phyloP scores from a whole-genome alignment of 1,284 basidiomycete genomes.

The Sanghuangporus baumii region DNA sequence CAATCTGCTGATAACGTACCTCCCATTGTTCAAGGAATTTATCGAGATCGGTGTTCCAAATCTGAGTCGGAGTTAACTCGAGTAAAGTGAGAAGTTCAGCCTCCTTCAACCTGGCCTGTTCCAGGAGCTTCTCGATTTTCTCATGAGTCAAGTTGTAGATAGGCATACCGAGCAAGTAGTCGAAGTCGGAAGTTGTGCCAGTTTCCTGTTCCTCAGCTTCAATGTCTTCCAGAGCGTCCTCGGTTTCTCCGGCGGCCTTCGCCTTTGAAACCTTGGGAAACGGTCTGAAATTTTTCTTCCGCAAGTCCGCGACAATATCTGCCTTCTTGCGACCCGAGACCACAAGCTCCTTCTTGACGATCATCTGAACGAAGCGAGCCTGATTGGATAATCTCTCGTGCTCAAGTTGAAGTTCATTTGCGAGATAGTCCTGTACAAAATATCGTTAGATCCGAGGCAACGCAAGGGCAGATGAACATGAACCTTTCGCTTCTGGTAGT shows the following conservation, averaged over 20 bases:
- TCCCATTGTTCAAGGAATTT: conserved; percentile 83
- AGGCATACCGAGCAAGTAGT: conserved; percentile 93
- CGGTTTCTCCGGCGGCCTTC: conserved; percentile 67
- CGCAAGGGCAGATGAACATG: conserved; percentile 17
- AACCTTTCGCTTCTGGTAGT: conserved; percentile 94
- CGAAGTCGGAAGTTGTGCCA: conserved; percentile 68
- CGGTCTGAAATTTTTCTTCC: conserved; percentile 80
- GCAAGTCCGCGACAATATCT: conserved; percentile 83
- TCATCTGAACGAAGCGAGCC: conserved; percentile 96
- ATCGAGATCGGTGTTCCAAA: conserved; percentile 93
- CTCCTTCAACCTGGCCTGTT: conserved; percentile 83
- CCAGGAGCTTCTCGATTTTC: conserved; percentile 85
- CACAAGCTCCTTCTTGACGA: conserved; percentile 83
- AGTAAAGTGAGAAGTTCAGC: conserved; percentile 77
- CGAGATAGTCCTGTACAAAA: conserved; percentile 68
- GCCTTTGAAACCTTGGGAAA: conserved; percentile 79
- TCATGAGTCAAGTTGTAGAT: conserved; percentile 95
- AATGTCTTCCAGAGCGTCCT: conserved; percentile 57
- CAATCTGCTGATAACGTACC: conserved; percentile 37
- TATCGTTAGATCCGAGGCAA: neutral
- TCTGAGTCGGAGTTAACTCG: conserved; percentile 71
- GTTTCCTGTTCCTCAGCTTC: conserved; percentile 35
- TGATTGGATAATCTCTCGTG: conserved; percentile 92
- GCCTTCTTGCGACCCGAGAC: conserved; percentile 90
- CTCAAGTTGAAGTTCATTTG: conserved; percentile 77